Evolutionary conservation across 441 rosid genomes (phyloP), one percentile per base, ranked within the genome.

Genomic region (Brassica balearica): DNA sequence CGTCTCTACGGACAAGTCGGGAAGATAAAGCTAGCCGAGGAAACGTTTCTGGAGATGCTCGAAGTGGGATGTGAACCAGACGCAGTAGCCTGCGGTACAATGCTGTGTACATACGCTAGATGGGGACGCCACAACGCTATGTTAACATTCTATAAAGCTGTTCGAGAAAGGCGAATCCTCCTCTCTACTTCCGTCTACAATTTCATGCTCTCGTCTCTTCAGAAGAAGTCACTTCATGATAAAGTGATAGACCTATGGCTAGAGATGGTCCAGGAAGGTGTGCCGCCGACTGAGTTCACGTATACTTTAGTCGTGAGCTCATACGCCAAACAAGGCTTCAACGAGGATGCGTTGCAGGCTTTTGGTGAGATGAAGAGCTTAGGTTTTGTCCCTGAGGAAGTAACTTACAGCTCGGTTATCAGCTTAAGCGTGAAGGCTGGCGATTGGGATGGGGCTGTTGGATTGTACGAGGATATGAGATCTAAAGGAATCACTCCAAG

Each of bases 141-240:
- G 99, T 43, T 88, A 72, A 85, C 92, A 0, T 91, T 93, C 81
- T 86, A 87, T 79, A 84, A 92, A 71, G 97, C 97, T 8, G 86
- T 91, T 67, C 82, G 86, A 81, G 97, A 91, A 71, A 86, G 99
- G 74, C 84, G 84, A 41, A 70, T 95, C 3, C 6, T 36, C 8
- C 89, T 88, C 12, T 78, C 97, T 14, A 82, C 82, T 73, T 82
- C 96, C 6, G 99, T 93, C 32, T 95, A 87, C 87, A 95, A 93
- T 81, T 95, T 95, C 77, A 91, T 95, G 97, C 80, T 95, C 41
- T 93, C 99, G 14, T 93, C 97, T 73, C 84, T 95, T 84, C 99
- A 95, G 86, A 95, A 95, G 87, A 93, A 88, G 77, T 87, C 89
- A 5, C 87, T 90, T 53, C 97, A 93, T 74, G 84, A 69, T 22